Evolutionary conservation across 2,329 filamentous ascomycete species (phyloP), one percentile per base, ranked within the genome.

Genomic region (Fusarium robinianum): DNA sequence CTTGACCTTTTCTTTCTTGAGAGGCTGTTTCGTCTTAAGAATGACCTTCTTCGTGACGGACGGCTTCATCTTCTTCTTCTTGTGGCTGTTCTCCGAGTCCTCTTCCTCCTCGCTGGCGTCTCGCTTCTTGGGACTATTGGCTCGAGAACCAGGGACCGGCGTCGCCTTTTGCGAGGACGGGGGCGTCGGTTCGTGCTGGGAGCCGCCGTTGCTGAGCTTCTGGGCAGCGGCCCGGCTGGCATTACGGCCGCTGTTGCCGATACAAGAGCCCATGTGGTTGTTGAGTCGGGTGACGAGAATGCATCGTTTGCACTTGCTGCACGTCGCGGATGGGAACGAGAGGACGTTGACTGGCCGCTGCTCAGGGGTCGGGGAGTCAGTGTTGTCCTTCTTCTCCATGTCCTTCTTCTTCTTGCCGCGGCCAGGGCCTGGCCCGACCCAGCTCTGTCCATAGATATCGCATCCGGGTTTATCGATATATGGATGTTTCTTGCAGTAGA

Each of bases 371-470:
- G 74, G 67, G 12, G 72, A 73, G 48, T 79, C 77, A 54, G 71
- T 63, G 31, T 73, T 68, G 56, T 73, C 68, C 67, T 74, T 81
- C 72, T 80, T 83, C 65, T 83, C 80, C 72, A 84, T 83, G 65
- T 84, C 86, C 75, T 88, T 90, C 78, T 86, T 90, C 74, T 87
- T 88, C 72, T 87, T 88, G 48, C 86, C 87, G 48, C 85, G 79
- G 10, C 83, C 83, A 15, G 83, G 83, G 1, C 80, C 80, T 15
- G 85, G 84, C 12, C 83, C 83, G 10, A 88, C 84, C 78, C 88
- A 91, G 18, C 85, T 88, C 67, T 90, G 88, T 36, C 86, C 87
- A 67, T 90, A 90, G 53, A 91, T 88, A 67, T 92, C 87, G 69
- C 84, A 87, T 48, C 86, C 86, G 3, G 82, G 76, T 64, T 87